Conservation (phyloP, 2,329 filamentous ascomycete species). For the Decorospora gaudefroyi region DNA sequence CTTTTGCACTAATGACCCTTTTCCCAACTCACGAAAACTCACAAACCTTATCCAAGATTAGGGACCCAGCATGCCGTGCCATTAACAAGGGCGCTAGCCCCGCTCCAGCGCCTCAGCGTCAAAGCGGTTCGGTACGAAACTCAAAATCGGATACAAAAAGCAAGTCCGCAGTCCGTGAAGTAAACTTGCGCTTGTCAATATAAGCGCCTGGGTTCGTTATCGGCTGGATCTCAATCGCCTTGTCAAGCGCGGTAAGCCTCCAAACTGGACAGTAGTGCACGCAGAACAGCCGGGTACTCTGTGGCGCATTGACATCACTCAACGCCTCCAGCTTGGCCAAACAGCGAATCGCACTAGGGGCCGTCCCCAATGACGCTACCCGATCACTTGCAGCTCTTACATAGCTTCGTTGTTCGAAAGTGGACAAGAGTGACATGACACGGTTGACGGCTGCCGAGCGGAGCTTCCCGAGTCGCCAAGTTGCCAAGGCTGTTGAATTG, state of each 20-base stretch:
- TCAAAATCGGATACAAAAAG: conserved; percentile 6
- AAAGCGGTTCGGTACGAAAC: conserved; percentile 25
- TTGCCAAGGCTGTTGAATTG: conserved; percentile 13
- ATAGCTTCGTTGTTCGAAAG: conserved; percentile 9
- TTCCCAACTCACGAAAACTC: conserved; percentile 7
- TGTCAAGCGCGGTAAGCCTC: too few relatives aligned
- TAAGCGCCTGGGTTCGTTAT: too few relatives aligned
- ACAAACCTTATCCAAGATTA: conserved; percentile 9
- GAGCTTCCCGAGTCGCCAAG: conserved; percentile 28
- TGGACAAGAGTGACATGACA: conserved; percentile 10
- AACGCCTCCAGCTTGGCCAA: conserved; percentile 1
- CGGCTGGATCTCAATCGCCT: conserved; percentile 4
- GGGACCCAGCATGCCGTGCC: conserved; percentile 7
- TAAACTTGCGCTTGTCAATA: too few relatives aligned
- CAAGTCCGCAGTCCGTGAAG: too few relatives aligned
- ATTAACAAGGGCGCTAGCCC: conserved; percentile 11
- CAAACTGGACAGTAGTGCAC: too few relatives aligned
- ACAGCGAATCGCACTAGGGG: conserved; percentile 17
- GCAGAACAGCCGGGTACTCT: neutral
- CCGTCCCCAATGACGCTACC: conserved; percentile 17
- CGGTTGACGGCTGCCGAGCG: conserved; percentile 27
- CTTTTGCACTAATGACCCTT: conserved; percentile 4
- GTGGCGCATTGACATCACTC: conserved; percentile 4
- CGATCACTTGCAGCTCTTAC: conserved; percentile 28
- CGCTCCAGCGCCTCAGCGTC: conserved; percentile 15